Evolutionary conservation across 140 eudicot genomes (phyloP).

Genomic region (Flaveria floridana): DNA sequence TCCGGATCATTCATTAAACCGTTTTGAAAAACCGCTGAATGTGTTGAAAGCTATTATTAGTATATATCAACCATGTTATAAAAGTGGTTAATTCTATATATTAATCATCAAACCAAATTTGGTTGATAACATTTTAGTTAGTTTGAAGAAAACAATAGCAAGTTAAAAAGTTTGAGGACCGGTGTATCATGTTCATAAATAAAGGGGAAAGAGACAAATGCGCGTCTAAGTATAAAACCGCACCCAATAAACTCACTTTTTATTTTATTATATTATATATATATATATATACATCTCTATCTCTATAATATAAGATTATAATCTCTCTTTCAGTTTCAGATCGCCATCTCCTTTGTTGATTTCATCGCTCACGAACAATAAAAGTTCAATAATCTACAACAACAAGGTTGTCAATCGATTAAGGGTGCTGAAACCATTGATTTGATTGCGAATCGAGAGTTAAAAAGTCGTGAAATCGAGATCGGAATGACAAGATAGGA

Average conservation of each 20-base stretch:
- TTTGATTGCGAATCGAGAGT: conserved; percentile 9
- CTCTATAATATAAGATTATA: neutral
- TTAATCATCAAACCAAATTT: too few species aligned
- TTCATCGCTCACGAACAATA: conserved; percentile 16
- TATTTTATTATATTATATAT: too few species aligned
- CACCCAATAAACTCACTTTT: conserved; percentile 22
- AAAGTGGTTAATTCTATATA: too few species aligned
- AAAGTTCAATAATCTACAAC: neutral
- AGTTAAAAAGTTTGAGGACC: neutral
- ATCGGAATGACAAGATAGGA: conserved; percentile 27
- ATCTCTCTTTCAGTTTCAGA: conserved; percentile 14
- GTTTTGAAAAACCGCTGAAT: too few species aligned
- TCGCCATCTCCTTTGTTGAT: conserved; percentile 28
- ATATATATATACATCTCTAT: neutral
- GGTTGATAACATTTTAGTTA: too few species aligned
- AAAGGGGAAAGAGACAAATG: neutral
- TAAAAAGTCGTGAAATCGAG: conserved; percentile 19
- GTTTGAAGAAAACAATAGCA: too few species aligned
- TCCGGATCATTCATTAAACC: too few species aligned
- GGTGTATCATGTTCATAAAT: neutral
- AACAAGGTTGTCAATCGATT: neutral
- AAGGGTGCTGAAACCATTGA: conserved; percentile 20
- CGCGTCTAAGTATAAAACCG: conserved; percentile 22
- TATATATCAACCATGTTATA: too few species aligned
- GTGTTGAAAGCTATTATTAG: too few species aligned